Base-by-base conservation (phyloP, 345 rosid species). In the Melaleuca alternifolia region DNA sequence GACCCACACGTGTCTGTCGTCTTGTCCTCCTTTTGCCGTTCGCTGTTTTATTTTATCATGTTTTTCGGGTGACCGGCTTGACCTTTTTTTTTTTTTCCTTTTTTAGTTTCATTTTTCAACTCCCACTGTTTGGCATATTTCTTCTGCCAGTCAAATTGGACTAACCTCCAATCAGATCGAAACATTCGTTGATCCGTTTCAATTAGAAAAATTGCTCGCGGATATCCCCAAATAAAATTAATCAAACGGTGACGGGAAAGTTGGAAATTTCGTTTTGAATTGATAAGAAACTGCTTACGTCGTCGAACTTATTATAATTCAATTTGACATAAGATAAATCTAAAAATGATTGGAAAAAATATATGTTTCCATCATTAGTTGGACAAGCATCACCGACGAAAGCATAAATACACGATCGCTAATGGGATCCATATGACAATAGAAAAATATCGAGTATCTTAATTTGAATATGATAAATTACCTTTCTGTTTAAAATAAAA, bases 221-320 rank as follows among this genome's bases (percentile, higher is more conserved):
- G 20, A 21, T 54, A 20, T 54, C 24, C 1, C 10, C 3, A 54
- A 54, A 52, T 52, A 52, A 3, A 52, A 52, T 52, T 15, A 51
- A 52, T 20, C 6, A 20, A 52, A 14, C 56, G 18, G 56, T 0
- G 23, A 2, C 23, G 7, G 56, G 56, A 53, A 53, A 53, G 16
- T 20, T 18, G 23, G 6, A 41, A 18, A 21, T 54, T 21, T 24
- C 26, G 18, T 18, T 53, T 20, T 53, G 20, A 20, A 53, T 20
- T 7, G 9, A 4, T 1, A 8, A 14, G 6, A 14, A 6, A 15
- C 0, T 0, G 3, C 8, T 10, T 0, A 6, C 9, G 75, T 41
- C 3, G 23, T 16, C 23, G 1, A 11, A 44, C 11, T 20, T 1
- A 15, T 2, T 1, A 15, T 4, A 0, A 65, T 23, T 44, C 77